A percentile compares a stretch with the other conserved stretches of the same genome.
These are phyloP conservation scores for Tuber microsphaerosporum DNA, from an alignment of 495 filamentous ascomycete species.

Conservation along the genomic window DNA sequence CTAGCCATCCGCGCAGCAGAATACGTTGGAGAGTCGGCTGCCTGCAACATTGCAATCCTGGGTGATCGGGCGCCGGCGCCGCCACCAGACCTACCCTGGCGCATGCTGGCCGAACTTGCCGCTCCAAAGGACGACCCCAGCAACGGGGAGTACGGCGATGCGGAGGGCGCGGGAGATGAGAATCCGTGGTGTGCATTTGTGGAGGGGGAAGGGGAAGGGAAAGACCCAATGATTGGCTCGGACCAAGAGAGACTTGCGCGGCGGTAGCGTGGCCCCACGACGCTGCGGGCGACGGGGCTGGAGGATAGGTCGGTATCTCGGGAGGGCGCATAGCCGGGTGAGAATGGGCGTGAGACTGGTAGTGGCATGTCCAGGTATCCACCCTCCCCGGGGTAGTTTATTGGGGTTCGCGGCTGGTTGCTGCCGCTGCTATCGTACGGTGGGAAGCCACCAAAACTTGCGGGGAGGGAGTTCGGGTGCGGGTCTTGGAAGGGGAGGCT, in stretches of 20 bases:
- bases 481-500: neutral
- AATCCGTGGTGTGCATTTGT: slow-evolving; percentile 8
- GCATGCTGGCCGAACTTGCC: slow-evolving; percentile 7
- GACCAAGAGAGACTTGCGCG: slow-evolving; percentile 31
- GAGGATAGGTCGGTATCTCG: slow-evolving; percentile 24
- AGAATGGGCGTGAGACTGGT: slow-evolving; percentile 22
- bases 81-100: neutral
- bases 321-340: slow-evolving; percentile 29
- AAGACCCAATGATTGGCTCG: slow-evolving; percentile 32
- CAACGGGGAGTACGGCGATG: slow-evolving; percentile 8
- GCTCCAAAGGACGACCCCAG: slow-evolving; percentile 7
- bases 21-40: neutral
- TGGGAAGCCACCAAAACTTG: neutral
- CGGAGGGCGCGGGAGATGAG: slow-evolving; percentile 20
- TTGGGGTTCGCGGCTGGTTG: slow-evolving; percentile 10
- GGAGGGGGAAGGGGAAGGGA: slow-evolving; percentile 3
- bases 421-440: neutral
- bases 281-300: slow-evolving; percentile 30
- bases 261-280: slow-evolving; percentile 30
- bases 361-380: slow-evolving; percentile 26
- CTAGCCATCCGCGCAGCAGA: slow-evolving; percentile 7
- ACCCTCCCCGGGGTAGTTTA: slow-evolving; percentile 25
- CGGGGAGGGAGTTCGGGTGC: neutral
- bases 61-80: neutral
- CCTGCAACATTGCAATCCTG: neutral